phyloP scores from a whole-genome alignment of 257 asterid species.

The Ilex asprella region DNA sequence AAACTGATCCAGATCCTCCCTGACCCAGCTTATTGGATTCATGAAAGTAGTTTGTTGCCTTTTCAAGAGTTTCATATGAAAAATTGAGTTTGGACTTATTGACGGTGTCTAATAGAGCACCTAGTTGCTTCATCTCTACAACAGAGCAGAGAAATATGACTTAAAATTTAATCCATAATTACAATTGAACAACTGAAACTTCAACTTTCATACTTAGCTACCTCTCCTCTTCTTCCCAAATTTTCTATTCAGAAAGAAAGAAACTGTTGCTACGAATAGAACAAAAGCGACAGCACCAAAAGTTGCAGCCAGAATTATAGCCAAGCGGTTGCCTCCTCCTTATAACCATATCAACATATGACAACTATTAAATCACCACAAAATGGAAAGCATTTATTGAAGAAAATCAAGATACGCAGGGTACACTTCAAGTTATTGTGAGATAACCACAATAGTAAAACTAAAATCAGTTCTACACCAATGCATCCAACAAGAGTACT shows the following conservation, averaged over 20 bases:
- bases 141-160: conserved; percentile 7
- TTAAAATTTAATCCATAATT: no score
- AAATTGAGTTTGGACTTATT: conserved; percentile 49
- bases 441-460: no score
- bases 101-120: conserved; percentile 33
- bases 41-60: conserved; percentile 51
- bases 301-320: conserved; percentile 38
- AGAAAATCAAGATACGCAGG: background rate
- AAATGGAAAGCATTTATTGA: background rate
- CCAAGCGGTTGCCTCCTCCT: conserved; percentile 42
- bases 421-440: no score
- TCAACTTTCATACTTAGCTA: conserved; percentile 9
- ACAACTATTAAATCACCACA: no score
- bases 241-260: conserved; percentile 32
- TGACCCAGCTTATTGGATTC: conserved; percentile 57
- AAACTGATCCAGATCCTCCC: conserved; percentile 79
- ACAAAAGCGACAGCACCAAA: conserved; percentile 33
- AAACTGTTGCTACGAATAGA: conserved; percentile 26
- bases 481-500: no score
- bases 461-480: no score
- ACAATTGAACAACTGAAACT: no score
- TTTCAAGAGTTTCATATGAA: conserved; percentile 62
- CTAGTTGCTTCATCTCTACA: conserved; percentile 54
- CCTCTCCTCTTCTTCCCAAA: conserved; percentile 33
- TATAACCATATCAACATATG: background rate